Evolutionary conservation across 1,139 yeast genomes (phyloP), one percentile per base, ranked within the genome.

Genomic region (Protomyces lactucae-debilis): DNA sequence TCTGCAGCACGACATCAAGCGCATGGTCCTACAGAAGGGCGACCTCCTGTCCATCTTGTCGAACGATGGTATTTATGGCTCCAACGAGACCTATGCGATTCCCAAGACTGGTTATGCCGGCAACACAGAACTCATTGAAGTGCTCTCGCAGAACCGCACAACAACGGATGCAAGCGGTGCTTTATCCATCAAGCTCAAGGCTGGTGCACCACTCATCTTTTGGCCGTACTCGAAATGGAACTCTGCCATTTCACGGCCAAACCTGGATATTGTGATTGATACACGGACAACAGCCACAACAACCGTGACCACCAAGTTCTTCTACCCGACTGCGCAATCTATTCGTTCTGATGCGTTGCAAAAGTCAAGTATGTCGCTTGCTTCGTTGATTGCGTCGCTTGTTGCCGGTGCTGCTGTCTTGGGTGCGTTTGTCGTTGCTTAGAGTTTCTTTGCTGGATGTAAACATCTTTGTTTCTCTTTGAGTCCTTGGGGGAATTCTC

Each of bases 181-280:
- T 12, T 25, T 65, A 35, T 40, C 51, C 12, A 45, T 61, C 55
- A 37, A 55, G 53, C 46, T 63, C 8, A 52, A 45, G 28, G 43
- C 45, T n/a, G 67, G 67, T 23, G 59, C 60, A 23, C 67, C 67
- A 4, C 32, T 55, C 54, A 53, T 65, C 52, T 60, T 56, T 40
- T 65, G 52, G 45, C 66, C 66, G 2, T 43, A 37, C 51, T 46
- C 60, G 48, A 59, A 55, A 14, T 39, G 61, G 64, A 55, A 60
- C 32, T 14, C 40, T 9, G 18, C 64, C 10, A 60, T 52, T 18
- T 23, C 39, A 32, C 52, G 40, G 45, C 56, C 63, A 23, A 59
- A 59, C 45, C 32, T 45, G 25, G 48, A 18, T 36, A 39, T 59
- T 9, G 55, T 36, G 21, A 39, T 59, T 35, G 63, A 59, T 32